Evolutionary conservation across 352 stramenopile genomes (phyloP).

Genomic region (Pythium monospermum): DNA sequence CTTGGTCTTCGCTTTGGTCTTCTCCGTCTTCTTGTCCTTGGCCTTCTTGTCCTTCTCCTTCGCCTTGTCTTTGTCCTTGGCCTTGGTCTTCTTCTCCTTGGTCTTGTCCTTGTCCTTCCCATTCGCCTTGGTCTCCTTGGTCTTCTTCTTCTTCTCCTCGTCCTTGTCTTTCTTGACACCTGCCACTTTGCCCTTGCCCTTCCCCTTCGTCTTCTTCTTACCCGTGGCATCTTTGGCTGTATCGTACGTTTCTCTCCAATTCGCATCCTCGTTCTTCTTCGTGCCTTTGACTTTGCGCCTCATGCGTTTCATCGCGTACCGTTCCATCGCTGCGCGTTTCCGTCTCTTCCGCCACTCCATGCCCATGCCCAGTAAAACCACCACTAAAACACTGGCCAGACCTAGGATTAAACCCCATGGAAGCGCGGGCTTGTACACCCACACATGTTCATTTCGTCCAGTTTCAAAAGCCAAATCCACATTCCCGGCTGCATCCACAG

Average conservation of each 20-base stretch:
- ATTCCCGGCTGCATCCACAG: conserved; percentile 90
- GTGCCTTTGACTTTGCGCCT: conserved; percentile 90
- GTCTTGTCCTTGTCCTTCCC: conserved; percentile 12
- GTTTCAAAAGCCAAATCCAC: conserved; percentile 81
- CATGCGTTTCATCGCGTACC: conserved; percentile 95
- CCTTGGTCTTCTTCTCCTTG: conserved; percentile 19
- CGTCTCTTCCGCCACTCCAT: conserved; percentile 90
- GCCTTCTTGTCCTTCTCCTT: conserved; percentile 13
- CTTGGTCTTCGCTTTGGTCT: conserved; percentile 9
- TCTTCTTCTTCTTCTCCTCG: conserved; percentile 23
- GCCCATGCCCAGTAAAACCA: conserved; percentile 77
- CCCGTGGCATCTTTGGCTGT: conserved; percentile 46
- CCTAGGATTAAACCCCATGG: conserved; percentile 89
- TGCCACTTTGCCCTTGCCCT: conserved; percentile 17
- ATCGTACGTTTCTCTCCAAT: conserved; percentile 79
- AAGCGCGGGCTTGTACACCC: conserved; percentile 88
- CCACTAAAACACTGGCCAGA: conserved; percentile 60
- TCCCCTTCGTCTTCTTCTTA: conserved; percentile 47
- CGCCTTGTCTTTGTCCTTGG: conserved; percentile 10
- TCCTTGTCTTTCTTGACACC: conserved; percentile 7
- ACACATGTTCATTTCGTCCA: conserved; percentile 88
- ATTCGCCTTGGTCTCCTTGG: conserved; percentile 26
- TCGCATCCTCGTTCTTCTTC: conserved; percentile 49
- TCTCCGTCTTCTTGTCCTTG: conserved; percentile 23
- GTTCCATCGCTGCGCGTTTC: conserved; percentile 88